Percentiles rank a stretch among this genome's conserved stretches.
Evolutionary conservation across 2,329 filamentous ascomycete species (phyloP).

Genomic region (Chaetomium sp.): DNA sequence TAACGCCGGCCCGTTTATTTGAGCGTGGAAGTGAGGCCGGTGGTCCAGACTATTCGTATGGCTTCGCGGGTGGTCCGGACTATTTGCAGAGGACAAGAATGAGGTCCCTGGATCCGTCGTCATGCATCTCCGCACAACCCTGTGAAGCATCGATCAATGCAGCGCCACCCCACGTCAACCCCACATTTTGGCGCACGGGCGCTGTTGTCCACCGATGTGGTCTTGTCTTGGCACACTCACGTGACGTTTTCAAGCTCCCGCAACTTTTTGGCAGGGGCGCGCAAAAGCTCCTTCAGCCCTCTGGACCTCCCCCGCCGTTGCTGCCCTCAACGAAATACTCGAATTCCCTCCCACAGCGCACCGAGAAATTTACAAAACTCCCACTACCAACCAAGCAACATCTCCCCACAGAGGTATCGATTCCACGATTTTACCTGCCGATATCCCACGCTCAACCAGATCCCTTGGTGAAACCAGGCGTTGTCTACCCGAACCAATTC

Average conservation of each 20-base stretch:
- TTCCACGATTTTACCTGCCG: neutral
- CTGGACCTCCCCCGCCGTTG: neutral
- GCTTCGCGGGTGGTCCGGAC: too few species aligned
- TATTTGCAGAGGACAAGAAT: too few species aligned
- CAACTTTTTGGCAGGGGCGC: conserved; percentile 7
- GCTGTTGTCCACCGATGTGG: too few species aligned
- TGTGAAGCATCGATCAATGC: too few species aligned
- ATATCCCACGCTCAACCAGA: neutral
- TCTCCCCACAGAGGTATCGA: too few species aligned
- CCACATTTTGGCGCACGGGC: neutral
- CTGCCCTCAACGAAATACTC: conserved; percentile 4
- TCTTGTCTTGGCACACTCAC: neutral
- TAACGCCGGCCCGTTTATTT: neutral
- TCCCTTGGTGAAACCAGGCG: neutral
- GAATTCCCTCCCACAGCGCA: neutral
- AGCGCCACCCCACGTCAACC: neutral
- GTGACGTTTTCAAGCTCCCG: conserved; percentile 11
- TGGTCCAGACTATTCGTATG: too few species aligned
- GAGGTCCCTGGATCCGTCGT: too few species aligned
- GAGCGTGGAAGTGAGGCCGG: too few species aligned
- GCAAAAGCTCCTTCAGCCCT: conserved; percentile 13
- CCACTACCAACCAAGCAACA: neutral
- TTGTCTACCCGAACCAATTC: neutral
- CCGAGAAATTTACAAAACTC: conserved; percentile 1
- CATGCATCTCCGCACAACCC: too few species aligned